These are phyloP conservation scores for Paecilomyces variotii DNA, from an alignment of 2,329 filamentous ascomycete genomes.

Conservation along the genomic window DNA sequence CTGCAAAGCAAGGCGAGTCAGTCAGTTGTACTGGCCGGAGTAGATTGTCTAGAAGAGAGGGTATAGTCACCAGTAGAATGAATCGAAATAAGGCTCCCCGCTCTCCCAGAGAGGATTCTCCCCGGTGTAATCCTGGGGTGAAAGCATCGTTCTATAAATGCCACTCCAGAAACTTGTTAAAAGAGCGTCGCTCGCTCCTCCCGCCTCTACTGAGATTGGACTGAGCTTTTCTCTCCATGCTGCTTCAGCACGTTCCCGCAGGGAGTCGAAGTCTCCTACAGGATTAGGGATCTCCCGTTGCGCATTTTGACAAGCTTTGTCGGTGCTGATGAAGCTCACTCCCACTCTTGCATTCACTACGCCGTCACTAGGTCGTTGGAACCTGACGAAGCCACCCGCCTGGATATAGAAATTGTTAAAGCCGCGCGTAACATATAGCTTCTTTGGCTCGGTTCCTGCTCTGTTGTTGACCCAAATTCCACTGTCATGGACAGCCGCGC, in stretches of 20 bases:
- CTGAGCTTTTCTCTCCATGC: constrained; percentile 52
- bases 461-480: constrained; percentile 56
- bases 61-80: constrained; percentile 56
- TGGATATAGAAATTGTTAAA: constrained; percentile 48
- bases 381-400: constrained; percentile 55
- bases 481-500: constrained; percentile 46
- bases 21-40: neutral
- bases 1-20: constrained; percentile 14
- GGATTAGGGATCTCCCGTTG: constrained; percentile 52
- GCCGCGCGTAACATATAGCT: constrained; percentile 46
- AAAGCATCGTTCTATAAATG: constrained; percentile 61
- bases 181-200: constrained; percentile 40
- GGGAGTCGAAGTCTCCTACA: constrained; percentile 37
- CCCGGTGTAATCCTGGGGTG: constrained; percentile 63
- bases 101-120: constrained; percentile 62
- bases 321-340: constrained; percentile 57
- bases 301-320: constrained; percentile 58
- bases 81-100: constrained; percentile 62
- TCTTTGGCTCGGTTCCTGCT: constrained; percentile 44
- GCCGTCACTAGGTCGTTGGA: constrained; percentile 40
- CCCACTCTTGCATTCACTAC: constrained; percentile 56
- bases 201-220: constrained; percentile 45
- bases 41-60: neutral
- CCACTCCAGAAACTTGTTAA: constrained; percentile 58
- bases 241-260: constrained; percentile 28